Base-by-base conservation (phyloP, 495 filamentous ascomycete species). In the Neurospora hispaniola region DNA sequence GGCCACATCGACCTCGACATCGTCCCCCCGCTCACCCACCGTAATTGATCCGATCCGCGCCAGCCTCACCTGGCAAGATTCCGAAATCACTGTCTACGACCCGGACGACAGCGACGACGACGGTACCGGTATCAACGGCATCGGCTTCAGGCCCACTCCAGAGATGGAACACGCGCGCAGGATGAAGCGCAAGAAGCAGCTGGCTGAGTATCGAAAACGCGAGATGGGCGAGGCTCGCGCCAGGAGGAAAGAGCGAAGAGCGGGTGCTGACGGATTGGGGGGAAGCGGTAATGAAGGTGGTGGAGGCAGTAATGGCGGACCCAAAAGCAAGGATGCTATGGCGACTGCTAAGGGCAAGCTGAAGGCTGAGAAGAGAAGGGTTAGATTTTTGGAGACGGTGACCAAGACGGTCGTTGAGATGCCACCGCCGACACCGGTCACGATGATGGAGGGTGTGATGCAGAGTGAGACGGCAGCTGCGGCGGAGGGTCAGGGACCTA, bases 81-180 rank as follows among this genome's bases (percentile, higher is more conserved):
- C 90, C 71, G 93, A 97, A 76, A 95, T 96, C 74, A 96, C 93
- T 0, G 89, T 93, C 20, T 91, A 96, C 78, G 86, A 91, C 75
- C 90, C 90, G 4, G 86, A 86, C 41, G 92, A 93, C 79, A 90
- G 89, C 46, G 88, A 86, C 71, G 92, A 93, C 75, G 91, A 94
- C 80, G 91, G 91, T 38, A 91, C 91, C 43, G 91, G 91, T 44
- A 92, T 94, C 75, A 93, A 96, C 80, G 95, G 95, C 16, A 91
- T 98, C 77, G 95, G 94, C 2, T 98, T 97, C 81, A 91, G 89
- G 74, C 95, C 95, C 1, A 98, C 94, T 10, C 87, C 94, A 20
- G 91, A 92, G 42, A 89, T 94, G 41, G 94, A 93, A 1, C 90
- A 92, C 80, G 89, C 89, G 38, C 85, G 95, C 71, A 85, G 88